Conservation (phyloP, 169 alveolate species). For the Neospora caninum region DNA sequence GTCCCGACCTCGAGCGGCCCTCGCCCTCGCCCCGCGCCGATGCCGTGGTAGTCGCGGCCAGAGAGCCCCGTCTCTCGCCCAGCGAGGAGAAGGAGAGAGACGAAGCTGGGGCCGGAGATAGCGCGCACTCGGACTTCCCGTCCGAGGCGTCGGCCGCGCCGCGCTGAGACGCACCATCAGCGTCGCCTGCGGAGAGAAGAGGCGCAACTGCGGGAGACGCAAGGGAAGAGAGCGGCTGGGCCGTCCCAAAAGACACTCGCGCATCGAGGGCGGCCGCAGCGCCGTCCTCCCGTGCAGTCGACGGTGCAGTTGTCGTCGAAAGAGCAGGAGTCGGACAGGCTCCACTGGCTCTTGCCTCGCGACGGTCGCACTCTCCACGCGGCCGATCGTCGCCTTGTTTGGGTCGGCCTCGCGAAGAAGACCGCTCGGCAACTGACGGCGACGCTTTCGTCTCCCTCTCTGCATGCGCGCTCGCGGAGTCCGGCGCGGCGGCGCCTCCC, state of each 20-base stretch:
- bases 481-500: not conserved
- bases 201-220: too few relatives aligned
- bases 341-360: not conserved
- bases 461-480: not conserved
- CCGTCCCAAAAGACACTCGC: too few relatives aligned
- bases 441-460: too few relatives aligned
- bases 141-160: too few relatives aligned
- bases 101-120: not conserved
- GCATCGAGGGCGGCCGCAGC: not conserved
- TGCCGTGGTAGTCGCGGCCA: not conserved
- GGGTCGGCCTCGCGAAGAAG: not conserved
- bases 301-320: not conserved
- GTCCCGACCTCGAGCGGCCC: too few relatives aligned
- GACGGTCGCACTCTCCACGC: too few relatives aligned
- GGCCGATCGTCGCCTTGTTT: not conserved
- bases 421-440: too few relatives aligned
- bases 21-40: not conserved
- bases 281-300: not conserved
- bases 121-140: too few relatives aligned
- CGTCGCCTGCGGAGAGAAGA: too few relatives aligned
- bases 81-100: not conserved
- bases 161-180: too few relatives aligned
- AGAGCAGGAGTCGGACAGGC: not conserved
- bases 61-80: not conserved
- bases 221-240: too few relatives aligned